phyloP scores from a whole-genome alignment of 202 grass and related monocot species.

The Bolboschoenoplectus hybrid region DNA sequence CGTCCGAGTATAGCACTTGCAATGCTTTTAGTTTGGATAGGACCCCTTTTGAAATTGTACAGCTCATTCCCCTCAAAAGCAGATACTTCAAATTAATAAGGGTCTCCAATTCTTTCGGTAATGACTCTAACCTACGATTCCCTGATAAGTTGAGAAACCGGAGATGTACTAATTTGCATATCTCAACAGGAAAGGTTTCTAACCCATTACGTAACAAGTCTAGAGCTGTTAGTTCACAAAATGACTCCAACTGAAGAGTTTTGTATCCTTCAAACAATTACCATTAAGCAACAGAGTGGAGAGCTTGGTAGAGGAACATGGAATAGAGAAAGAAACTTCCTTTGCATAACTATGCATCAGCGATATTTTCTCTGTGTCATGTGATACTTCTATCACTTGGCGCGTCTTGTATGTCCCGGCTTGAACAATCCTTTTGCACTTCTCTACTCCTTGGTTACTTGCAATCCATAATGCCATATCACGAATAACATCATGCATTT shows the following conservation, averaged over 20 bases:
- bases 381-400: background rate
- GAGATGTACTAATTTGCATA: background rate
- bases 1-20: background rate
- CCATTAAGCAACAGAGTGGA: background rate
- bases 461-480: slow-evolving; percentile 44
- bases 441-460: background rate
- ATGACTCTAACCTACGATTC: background rate
- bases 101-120: background rate
- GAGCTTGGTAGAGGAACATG: background rate
- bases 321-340: background rate
- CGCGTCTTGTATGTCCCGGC: background rate
- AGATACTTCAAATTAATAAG: slow-evolving; percentile 7
- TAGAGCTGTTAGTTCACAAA: background rate
- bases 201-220: background rate
- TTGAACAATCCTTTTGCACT: slow-evolving; percentile 34
- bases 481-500: slow-evolving; percentile 43
- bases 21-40: background rate
- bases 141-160: background rate
- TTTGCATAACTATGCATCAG: background rate
- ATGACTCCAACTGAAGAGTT: background rate
- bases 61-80: background rate
- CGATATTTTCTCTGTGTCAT: background rate
- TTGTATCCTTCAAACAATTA: background rate
- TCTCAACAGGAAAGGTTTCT: background rate
- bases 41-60: background rate